Base-by-base conservation (phyloP, 2,329 filamentous ascomycete genomes). In the Phoma sp. region DNA sequence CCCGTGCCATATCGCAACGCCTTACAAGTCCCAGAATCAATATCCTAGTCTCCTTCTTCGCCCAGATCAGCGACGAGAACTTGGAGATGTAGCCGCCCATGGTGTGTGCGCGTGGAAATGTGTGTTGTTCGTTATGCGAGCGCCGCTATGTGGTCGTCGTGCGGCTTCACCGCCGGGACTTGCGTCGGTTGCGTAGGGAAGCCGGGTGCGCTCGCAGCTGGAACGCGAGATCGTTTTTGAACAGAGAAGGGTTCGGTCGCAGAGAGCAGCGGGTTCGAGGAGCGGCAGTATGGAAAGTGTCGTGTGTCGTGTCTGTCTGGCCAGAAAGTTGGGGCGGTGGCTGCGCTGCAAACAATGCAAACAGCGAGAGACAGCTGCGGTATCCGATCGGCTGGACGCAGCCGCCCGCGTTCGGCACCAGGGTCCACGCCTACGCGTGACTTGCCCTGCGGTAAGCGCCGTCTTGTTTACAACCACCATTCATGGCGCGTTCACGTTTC, bases 21-120 rank as follows among this genome's bases (percentile, higher is more conserved):
- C 87, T 66, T 88, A 97, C 93, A 78, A 97, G 85, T 70, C 93
- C 93, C 57, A 97, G 79, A 65, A 97, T 97, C 75, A 99, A 79
- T 79, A 99, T 99, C 68, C 95, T 83, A 62, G 97, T 97, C 80
- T 99, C 95, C 81, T 98, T 99, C 83, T 98, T 98, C 37, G 90
- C 81, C 88, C 89, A 98, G 59, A 73, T 66, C 32, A 72, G 49
- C 43, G 61, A 59, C 49, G 59, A 58, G 8, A 73, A 68, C 27
- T 66, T 70, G 18, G 70, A 73, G 35, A 71, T 41, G 38, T 68
- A 70, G 39, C 65, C 67, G 18, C 70, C 70, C 70, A 73, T 73
- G 29, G 29, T 70, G 67, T 62, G 53, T 52, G 46, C 29, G 27
- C 3, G 27, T 29, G 18, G 18, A 2, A 18, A 29, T 29, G 27